Conservation (phyloP, 2,329 filamentous ascomycete genomes). For the Apiospora koreana region DNA sequence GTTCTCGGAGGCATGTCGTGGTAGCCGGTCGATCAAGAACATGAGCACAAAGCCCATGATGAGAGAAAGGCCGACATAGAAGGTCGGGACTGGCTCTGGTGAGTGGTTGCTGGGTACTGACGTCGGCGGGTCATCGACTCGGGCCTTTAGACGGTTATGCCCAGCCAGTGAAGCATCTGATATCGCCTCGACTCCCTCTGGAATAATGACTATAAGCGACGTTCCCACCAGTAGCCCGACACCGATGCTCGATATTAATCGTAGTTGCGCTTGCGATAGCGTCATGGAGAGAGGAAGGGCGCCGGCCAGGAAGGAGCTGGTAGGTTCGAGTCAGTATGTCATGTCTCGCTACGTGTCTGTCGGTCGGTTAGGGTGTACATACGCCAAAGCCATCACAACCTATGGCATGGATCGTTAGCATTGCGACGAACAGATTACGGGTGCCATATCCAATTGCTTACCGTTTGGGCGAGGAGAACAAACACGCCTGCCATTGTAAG, state of each 20-base stretch:
- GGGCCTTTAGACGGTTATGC: conserved; percentile 18
- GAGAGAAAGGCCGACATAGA: conserved; percentile 84
- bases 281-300: conserved; percentile 87
- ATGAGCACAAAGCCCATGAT: conserved; percentile 91
- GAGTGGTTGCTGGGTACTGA: conserved; percentile 36
- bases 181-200: conserved; percentile 91
- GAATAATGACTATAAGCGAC: conserved; percentile 94
- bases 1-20: conserved; percentile 68
- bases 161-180: conserved; percentile 54
- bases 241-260: conserved; percentile 87
- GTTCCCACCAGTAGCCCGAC: conserved; percentile 94
- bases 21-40: conserved; percentile 91
- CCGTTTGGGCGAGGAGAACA: conserved; percentile 36
- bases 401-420: conserved; percentile 15
- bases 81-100: conserved; percentile 52
- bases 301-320: conserved; percentile 85
- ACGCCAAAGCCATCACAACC: conserved; percentile 40
- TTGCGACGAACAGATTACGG: neutral
- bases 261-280: conserved; percentile 82
- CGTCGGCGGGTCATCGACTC: conserved; percentile 18
- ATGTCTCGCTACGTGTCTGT: neutral
- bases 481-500: conserved; percentile 32
- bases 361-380: conserved; percentile 1
- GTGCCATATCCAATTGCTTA: conserved; percentile 17
- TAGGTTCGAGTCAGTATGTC: neutral